Evolutionary conservation across 345 rosid genomes (phyloP).

Genomic region (Trapa bicornis): DNA sequence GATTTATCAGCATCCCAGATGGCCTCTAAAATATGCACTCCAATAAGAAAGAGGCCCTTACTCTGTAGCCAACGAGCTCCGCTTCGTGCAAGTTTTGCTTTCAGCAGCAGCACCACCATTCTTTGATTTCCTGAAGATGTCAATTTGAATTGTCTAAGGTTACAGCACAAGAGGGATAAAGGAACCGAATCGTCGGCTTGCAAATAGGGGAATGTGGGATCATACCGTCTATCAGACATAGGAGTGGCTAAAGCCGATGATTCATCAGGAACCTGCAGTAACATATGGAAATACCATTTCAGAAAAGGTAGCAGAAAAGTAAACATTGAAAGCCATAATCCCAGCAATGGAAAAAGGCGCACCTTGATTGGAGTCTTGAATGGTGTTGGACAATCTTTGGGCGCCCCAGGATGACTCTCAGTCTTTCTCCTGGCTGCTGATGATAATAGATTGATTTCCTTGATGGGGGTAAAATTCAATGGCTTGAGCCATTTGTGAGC

Average conservation of each 20-base stretch:
- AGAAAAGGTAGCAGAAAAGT: not conserved
- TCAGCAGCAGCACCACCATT: slow-evolving; percentile 34
- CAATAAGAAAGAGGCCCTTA: slow-evolving; percentile 17
- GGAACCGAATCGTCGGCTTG: not conserved
- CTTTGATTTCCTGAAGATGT: slow-evolving; percentile 31
- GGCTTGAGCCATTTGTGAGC: slow-evolving; percentile 51
- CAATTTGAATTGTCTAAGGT: not conserved
- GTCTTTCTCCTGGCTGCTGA: slow-evolving; percentile 37
- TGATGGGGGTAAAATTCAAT: slow-evolving; percentile 54
- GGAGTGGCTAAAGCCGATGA: slow-evolving; percentile 37
- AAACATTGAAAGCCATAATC: not conserved
- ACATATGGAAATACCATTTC: slow-evolving; percentile 7
- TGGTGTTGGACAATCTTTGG: slow-evolving; percentile 54
- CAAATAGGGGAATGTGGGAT: not conserved
- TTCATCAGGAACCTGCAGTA: slow-evolving; percentile 29
- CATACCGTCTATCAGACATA: slow-evolving; percentile 35
- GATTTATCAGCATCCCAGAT: no score
- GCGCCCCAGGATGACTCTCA: slow-evolving; percentile 27
- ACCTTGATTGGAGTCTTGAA: slow-evolving; percentile 51
- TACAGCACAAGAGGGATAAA: not conserved
- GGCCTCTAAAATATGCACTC: not conserved
- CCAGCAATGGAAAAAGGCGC: slow-evolving; percentile 3
- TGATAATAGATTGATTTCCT: slow-evolving; percentile 43
- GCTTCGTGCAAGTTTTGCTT: slow-evolving; percentile 45
- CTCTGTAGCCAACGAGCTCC: slow-evolving; percentile 71